Evolutionary conservation across 306 rosid genomes (phyloP).

Genomic region (Cercis canadensis): DNA sequence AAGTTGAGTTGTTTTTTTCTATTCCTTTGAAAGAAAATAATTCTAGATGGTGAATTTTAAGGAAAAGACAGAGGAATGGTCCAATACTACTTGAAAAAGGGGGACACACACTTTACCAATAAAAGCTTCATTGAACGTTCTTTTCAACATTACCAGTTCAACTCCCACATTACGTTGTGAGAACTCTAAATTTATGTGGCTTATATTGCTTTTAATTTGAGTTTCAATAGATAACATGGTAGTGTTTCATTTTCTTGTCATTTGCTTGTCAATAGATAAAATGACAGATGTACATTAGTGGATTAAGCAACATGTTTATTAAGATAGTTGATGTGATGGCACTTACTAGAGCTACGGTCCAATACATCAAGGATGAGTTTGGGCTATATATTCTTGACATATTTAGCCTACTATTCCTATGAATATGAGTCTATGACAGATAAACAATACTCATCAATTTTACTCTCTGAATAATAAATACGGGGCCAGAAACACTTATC

Average conservation of each 20-base stretch:
- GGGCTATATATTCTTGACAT: no score
- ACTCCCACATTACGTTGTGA: constrained; percentile 33
- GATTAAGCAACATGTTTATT: no score
- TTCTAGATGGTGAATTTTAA: background rate
- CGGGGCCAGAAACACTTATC: no score
- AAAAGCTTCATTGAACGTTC: constrained; percentile 10
- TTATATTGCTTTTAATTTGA: constrained; percentile 11
- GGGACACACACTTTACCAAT: constrained; percentile 8
- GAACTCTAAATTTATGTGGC: constrained; percentile 5
- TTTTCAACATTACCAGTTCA: constrained; percentile 34
- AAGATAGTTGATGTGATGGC: no score
- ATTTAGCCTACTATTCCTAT: no score
- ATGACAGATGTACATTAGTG: no score
- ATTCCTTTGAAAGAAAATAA: background rate
- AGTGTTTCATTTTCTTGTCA: background rate
- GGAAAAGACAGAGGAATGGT: background rate
- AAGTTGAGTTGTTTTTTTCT: constrained; percentile 13
- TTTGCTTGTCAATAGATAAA: no score
- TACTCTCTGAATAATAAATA: no score
- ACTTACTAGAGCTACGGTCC: no score
- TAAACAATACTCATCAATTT: no score
- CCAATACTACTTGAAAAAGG: background rate
- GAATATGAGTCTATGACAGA: no score
- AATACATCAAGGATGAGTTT: no score
- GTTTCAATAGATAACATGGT: background rate